Percentiles rank a stretch among this genome's conserved stretches.
These are phyloP conservation scores for Cutaneotrichosporon cavernicola DNA, from an alignment of 1,284 basidiomycete genomes.

Conservation along the genomic window DNA sequence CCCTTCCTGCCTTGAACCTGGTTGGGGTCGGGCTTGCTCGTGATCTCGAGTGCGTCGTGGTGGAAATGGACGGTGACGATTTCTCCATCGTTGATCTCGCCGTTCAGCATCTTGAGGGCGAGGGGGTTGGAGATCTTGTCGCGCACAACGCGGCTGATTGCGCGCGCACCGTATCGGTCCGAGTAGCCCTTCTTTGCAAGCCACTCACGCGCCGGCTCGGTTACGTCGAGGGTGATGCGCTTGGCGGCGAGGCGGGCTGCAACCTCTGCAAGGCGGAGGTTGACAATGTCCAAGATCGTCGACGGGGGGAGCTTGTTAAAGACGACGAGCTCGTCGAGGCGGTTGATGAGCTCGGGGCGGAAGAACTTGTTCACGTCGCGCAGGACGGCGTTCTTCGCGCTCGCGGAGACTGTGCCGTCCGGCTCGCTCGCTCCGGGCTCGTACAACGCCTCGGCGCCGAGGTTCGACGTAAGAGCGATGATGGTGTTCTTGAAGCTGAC, in stretches of 20 bases:
- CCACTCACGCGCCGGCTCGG: conserved; percentile 66
- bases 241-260: conserved; percentile 64
- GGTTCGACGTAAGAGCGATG: conserved; percentile 90
- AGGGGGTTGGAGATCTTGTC: conserved; percentile 74
- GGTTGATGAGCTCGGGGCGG: conserved; percentile 86
- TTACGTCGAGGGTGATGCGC: conserved; percentile 71
- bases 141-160: conserved; percentile 74
- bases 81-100: conserved; percentile 73
- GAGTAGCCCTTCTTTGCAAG: conserved; percentile 79
- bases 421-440: conserved; percentile 64
- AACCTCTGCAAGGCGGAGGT: conserved; percentile 71
- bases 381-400: conserved; percentile 69
- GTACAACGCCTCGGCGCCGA: conserved; percentile 73
- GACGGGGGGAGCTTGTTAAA: conserved; percentile 81
- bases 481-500: conserved; percentile 69
- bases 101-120: conserved; percentile 70
- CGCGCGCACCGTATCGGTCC: conserved; percentile 78
- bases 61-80: conserved; percentile 59
- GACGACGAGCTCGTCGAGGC: conserved; percentile 79
- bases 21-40: conserved; percentile 22
- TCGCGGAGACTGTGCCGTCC: conserved; percentile 66
- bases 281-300: conserved; percentile 74
- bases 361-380: conserved; percentile 73
- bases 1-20: background rate
- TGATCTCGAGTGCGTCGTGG: conserved; percentile 52